Conservation (phyloP, 106 monocot species). For the Allium fistulosum region DNA sequence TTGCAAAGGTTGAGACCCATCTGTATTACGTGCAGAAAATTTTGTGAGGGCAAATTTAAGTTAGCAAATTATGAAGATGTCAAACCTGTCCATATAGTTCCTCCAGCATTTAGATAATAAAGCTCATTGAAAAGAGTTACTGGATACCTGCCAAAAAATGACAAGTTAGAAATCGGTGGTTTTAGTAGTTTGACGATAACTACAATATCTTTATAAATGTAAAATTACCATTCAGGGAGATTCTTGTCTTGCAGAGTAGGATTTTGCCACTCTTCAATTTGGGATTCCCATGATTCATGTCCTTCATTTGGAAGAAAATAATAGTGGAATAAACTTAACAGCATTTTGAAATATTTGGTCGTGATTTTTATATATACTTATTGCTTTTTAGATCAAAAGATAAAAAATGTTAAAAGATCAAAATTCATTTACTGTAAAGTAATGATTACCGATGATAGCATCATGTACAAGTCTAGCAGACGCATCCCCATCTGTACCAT, state of each 20-base stretch:
- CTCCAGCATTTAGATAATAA: conserved; percentile 97
- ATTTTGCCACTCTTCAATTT: conserved; percentile 96
- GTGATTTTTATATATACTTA: neutral
- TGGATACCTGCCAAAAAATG: conserved; percentile 58
- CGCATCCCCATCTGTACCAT: conserved; percentile 66
- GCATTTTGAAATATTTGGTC: neutral
- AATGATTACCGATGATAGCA: conserved; percentile 68
- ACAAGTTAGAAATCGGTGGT: neutral
- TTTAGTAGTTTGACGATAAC: neutral
- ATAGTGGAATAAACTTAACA: neutral
- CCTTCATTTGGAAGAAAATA: conserved; percentile 22
- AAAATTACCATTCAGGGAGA: conserved; percentile 65
- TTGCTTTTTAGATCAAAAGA: neutral
- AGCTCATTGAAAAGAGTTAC: conserved; percentile 96
- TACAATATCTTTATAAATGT: neutral
- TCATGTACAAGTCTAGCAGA: conserved; percentile 75
- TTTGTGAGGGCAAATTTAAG: neutral
- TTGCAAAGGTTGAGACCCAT: conserved; percentile 70
- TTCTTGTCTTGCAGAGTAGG: conserved; percentile 76
- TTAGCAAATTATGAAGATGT: conserved; percentile 1
- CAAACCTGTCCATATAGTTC: conserved; percentile 94
- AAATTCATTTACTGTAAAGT: neutral
- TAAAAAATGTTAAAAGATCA: neutral
- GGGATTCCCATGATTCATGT: conserved; percentile 63
- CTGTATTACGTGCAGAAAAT: conserved; percentile 17